Base-by-base conservation (phyloP, 2,329 filamentous ascomycete genomes). In the Metarhizium rileyi region DNA sequence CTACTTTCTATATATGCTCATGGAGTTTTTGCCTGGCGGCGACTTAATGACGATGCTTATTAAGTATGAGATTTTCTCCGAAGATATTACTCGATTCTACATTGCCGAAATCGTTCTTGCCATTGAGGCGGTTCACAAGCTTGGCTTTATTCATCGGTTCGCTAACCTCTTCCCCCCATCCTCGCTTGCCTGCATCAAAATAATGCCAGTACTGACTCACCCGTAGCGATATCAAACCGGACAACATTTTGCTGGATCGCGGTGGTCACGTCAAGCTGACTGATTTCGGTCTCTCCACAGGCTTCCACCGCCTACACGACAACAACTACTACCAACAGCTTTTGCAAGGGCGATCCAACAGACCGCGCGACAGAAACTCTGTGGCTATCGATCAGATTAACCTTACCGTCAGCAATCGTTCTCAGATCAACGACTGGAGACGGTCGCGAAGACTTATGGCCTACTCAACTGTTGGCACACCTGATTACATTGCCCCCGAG, bases 11-110 rank as follows among this genome's bases (percentile, higher is more conserved):
- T 98, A 98, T 74, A 93, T 98, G 84, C 77, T 98, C 53, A 98
- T 98, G 93, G 93, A 98, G 70, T 98, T 97, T 70, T 78, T 98
- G 67, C 93, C 93, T 7, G 93, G 93, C 68, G 93, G 93, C 68
- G 93, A 98, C 72, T 70, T 98, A 66, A 98, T 98, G 93, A 98
- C 93, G 3, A 98, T 98, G 93, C 77, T 98, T 59, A 98, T 98
- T 74, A 98, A 97, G 77, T 98, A 98, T 64, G 93, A 98, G 67
- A 96, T 98, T 66, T 98, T 98, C 68, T 95, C 90, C 0, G 91
- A 97, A 67, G 93, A 98, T 59, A 97, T 98, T 58, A 98, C 93
- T 27, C 83, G 93, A 18, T 98, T 98, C 70, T 98, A 98, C 70
- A 98, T 98, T 81, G 93, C 93, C 23, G 91, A 98, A 68, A 91